Percentiles rank a stretch among this genome's conserved stretches.
These are phyloP conservation scores for Fusarium kyushuense DNA, from an alignment of 2,329 filamentous ascomycete species.

Conservation along the genomic window DNA sequence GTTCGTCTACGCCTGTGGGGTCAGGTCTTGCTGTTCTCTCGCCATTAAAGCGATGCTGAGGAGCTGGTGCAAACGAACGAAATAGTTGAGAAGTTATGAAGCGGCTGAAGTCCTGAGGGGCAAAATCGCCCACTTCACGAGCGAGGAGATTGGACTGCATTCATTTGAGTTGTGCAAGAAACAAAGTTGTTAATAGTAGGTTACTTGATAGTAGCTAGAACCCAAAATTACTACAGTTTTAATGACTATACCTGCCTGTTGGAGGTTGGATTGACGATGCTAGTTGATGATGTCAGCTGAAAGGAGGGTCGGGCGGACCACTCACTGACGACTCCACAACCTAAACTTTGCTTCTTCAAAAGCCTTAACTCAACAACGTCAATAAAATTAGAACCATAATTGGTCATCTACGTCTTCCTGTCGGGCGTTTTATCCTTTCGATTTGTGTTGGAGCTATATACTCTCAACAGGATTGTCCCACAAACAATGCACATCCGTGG, in stretches of 20 bases:
- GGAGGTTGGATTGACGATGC: slow-evolving; percentile 5
- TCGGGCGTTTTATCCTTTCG: neutral
- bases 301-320: slow-evolving; percentile 21
- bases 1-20: slow-evolving; percentile 44
- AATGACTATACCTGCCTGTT: neutral
- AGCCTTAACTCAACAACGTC: slow-evolving; percentile 14
- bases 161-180: slow-evolving; percentile 50
- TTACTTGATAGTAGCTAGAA: neutral
- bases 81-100: slow-evolving; percentile 75
- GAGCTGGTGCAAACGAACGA: slow-evolving; percentile 74
- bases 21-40: slow-evolving; percentile 37
- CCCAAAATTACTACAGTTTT: neutral
- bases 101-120: slow-evolving; percentile 72
- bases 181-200: neutral
- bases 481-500: slow-evolving; percentile 33
- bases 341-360: slow-evolving; percentile 33
- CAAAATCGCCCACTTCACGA: slow-evolving; percentile 77
- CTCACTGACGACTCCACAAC: slow-evolving; percentile 32
- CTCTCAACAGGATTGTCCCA: neutral
- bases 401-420: neutral
- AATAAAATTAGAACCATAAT: neutral
- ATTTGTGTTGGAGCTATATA: too few species aligned
- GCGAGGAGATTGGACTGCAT: slow-evolving; percentile 84
- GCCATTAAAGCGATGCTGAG: slow-evolving; percentile 78
- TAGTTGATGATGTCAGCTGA: slow-evolving; percentile 44